Conservation (phyloP, 306 rosid species). For the Acacia confusa region DNA sequence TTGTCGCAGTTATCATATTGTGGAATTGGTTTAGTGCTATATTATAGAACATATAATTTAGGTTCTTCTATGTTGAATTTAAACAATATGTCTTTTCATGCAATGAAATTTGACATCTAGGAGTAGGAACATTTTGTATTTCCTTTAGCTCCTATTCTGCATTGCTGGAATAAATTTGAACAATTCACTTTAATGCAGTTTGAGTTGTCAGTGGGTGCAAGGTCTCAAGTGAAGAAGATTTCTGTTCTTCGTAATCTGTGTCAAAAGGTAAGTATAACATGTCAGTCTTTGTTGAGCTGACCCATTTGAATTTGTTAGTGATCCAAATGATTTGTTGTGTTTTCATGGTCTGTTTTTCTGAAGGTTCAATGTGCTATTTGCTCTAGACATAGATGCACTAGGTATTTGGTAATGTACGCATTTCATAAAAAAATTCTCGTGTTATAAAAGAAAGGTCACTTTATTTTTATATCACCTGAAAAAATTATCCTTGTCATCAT, state of each 20-base stretch:
- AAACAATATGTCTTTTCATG: constrained; percentile 2
- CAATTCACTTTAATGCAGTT: constrained; percentile 54
- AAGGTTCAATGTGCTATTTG: not conserved
- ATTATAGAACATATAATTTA: not conserved
- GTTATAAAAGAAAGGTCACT: not conserved
- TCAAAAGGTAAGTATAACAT: constrained; percentile 62
- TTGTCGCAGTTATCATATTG: not conserved
- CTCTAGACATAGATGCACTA: not conserved
- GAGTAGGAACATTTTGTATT: constrained; percentile 12
- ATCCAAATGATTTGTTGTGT: not conserved
- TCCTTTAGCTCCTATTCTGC: constrained; percentile 15
- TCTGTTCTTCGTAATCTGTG: constrained; percentile 89
- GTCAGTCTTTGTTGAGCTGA: constrained; percentile 23
- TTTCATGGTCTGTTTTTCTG: not conserved
- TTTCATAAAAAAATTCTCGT: not conserved
- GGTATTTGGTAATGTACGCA: not conserved
- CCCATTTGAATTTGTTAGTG: constrained; percentile 17
- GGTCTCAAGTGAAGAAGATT: constrained; percentile 64
- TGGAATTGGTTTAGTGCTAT: constrained; percentile 8
- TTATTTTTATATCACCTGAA: not conserved
- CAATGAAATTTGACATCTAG: not conserved
- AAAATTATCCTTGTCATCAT: not conserved
- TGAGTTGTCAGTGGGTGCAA: constrained; percentile 77
- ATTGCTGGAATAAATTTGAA: constrained; percentile 9
- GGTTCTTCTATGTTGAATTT: not conserved